Evolutionary conservation across 306 rosid genomes (phyloP).

Genomic region (Rosa rugosa): DNA sequence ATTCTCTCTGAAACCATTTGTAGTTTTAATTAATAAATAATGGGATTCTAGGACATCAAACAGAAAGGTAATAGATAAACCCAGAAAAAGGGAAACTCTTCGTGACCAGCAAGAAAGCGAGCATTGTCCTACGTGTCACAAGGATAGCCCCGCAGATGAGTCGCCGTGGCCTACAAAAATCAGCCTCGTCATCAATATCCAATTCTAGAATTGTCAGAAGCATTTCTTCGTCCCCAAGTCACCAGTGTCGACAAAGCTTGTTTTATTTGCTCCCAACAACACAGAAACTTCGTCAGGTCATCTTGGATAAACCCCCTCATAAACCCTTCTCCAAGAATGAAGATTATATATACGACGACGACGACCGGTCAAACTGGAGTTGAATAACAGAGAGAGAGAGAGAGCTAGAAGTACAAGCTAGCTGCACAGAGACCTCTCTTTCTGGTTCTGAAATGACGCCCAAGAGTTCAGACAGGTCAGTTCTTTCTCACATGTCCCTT

Average conservation of each 20-base stretch:
- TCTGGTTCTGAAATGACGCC: slow-evolving; percentile 32
- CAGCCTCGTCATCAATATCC: neutral
- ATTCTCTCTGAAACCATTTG: too few relatives aligned
- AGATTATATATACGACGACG: neutral
- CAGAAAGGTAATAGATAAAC: too few relatives aligned
- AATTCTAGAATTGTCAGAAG: neutral
- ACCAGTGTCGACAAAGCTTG: neutral
- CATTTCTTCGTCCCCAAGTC: slow-evolving; percentile 7
- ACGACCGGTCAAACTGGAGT: neutral
- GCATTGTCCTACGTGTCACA: neutral
- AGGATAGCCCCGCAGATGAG: neutral
- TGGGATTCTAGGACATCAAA: too few relatives aligned
- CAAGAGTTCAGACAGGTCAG: slow-evolving; percentile 37
- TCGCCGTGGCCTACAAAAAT: neutral
- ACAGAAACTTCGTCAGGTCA: neutral
- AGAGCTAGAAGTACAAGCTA: neutral
- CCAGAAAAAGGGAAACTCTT: too few relatives aligned
- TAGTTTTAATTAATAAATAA: too few relatives aligned
- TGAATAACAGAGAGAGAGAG: neutral
- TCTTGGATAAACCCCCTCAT: neutral
- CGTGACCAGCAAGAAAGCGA: too few relatives aligned
- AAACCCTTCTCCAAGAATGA: neutral
- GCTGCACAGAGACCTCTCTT: neutral
- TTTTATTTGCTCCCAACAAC: neutral
- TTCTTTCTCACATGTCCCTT: neutral